Evolutionary conservation across 139 green algal species (phyloP).

Genomic region (Chlorokybus atmophyticus): DNA sequence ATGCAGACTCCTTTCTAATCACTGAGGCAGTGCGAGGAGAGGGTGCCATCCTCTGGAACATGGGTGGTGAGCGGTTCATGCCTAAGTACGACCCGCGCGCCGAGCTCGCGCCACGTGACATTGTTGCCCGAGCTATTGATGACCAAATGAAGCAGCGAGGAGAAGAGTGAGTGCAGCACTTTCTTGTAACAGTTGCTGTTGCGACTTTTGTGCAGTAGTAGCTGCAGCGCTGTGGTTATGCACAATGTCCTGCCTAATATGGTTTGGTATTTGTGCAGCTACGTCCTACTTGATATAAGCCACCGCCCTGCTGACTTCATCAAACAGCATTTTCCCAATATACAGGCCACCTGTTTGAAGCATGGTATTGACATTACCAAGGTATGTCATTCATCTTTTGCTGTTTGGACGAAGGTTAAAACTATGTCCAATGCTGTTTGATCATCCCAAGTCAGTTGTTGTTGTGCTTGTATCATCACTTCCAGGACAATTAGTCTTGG

Average conservation of each 20-base stretch:
- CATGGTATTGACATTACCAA: not conserved
- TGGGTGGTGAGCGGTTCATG: constrained; percentile 86
- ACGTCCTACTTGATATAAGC: constrained; percentile 87
- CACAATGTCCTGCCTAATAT: too few species aligned
- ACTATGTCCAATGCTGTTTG: too few species aligned
- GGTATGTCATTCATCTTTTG: too few species aligned
- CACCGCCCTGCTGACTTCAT: constrained; percentile 58
- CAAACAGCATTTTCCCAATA: constrained; percentile 86
- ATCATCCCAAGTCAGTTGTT: too few species aligned
- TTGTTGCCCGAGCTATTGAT: constrained; percentile 75
- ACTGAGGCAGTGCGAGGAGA: constrained; percentile 88
- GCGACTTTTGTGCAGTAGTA: too few species aligned
- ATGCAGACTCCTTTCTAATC: constrained; percentile 63
- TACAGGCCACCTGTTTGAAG: constrained; percentile 47
- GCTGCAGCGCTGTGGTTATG: too few species aligned
- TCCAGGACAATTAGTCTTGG: too few species aligned
- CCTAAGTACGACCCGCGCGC: constrained; percentile 63
- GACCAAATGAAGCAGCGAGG: constrained; percentile 52
- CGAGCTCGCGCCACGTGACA: constrained; percentile 87
- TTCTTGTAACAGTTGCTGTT: too few species aligned
- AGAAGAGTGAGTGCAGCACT: constrained; percentile 22
- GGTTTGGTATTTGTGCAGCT: too few species aligned
- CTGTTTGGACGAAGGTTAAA: too few species aligned
- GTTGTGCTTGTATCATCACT: too few species aligned
- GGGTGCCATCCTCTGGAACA: constrained; percentile 77